Evolutionary conservation across 2,329 filamentous ascomycete species (phyloP), one percentile per base, ranked within the genome.

Genomic region (Aplosporella prunicola): DNA sequence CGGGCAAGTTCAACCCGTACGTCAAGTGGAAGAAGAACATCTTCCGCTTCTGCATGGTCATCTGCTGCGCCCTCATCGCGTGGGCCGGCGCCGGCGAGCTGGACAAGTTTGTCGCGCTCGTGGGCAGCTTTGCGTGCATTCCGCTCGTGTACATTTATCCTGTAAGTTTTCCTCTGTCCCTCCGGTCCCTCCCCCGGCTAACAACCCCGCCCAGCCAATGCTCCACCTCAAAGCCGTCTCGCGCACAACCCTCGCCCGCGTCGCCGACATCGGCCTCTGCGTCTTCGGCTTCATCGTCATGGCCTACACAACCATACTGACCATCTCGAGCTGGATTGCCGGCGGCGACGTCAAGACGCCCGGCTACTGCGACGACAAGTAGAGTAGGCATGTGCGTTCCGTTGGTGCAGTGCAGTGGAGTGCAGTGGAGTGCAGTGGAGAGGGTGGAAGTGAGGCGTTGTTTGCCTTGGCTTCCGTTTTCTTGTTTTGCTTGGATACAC

Each of bases 11-110:
- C 66, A 95, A 96, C 56, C 88, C 87, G 1, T 91, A 85, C 56
- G 93, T 98, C 69, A 98, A 98, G 68, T 98, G 91, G 91, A 84
- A 96, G 71, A 98, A 98, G 77, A 98, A 98, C 51, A 68, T 82
- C 22, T 98, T 94, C 68, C 81, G 91, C 38, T 98, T 96, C 69
- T 80, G 89, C 55, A 77, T 95, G 45, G 91, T 96, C 34, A 75
- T 84, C 52, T 62, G 91, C 16, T 96, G 91, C 53, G 83, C 88
- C 1, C 63, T 78, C 41, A 82, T 98, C 47, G 89, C 89, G 2
- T 98, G 87, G 86, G 78, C 80, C 29, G 91, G 91, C 44, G 89
- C 91, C 3, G 83, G 86, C 48, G 81, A 96, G 61, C 67, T 98
- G 38, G 91, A 98, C 66, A 96, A 96, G 62, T 98, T 98, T 58